phyloP scores from a whole-genome alignment of 441 rosid genomes.

The Geranium incanum region DNA sequence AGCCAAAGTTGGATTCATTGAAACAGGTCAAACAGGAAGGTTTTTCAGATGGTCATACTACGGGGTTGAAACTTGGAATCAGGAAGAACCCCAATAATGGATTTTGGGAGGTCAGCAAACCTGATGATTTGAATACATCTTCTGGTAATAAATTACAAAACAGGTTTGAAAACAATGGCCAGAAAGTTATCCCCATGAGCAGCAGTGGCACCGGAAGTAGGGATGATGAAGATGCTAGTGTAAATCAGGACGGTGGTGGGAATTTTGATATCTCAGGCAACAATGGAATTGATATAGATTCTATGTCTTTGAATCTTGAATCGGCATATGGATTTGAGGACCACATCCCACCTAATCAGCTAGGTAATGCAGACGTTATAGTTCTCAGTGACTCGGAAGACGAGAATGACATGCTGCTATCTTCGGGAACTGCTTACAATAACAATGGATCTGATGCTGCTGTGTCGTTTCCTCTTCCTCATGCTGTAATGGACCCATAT shows the following conservation, averaged over 20 bases:
- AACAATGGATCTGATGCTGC: constrained; percentile 44
- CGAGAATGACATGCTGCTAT: constrained; percentile 52
- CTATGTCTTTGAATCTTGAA: constrained; percentile 60
- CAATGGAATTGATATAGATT: constrained; percentile 73
- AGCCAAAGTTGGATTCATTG: constrained; percentile 40
- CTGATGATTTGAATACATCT: constrained; percentile 52
- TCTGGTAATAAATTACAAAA: constrained; percentile 59
- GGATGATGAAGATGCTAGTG: constrained; percentile 94
- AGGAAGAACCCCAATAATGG: constrained; percentile 81
- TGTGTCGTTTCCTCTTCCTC: constrained; percentile 51
- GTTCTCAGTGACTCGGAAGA: constrained; percentile 94
- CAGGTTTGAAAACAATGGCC: constrained; percentile 40
- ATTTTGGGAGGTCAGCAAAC: constrained; percentile 83
- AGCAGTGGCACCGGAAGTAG: constrained; percentile 90
- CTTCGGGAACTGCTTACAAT: constrained; percentile 45
- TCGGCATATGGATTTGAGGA: constrained; percentile 47
- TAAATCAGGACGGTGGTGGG: constrained; percentile 79
- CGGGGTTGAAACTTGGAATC: constrained; percentile 82
- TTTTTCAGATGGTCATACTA: constrained; percentile 49
- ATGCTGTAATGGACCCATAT: constrained; percentile 52
- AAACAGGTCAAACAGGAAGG: constrained; percentile 72
- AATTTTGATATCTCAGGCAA: constrained; percentile 48
- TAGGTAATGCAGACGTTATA: constrained; percentile 61
- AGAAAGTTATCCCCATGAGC: constrained; percentile 70
- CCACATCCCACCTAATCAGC: constrained; percentile 41